These are phyloP conservation scores for Cryptococcus sp. DNA, from an alignment of 1,284 basidiomycete species.

Conservation along the genomic window DNA sequence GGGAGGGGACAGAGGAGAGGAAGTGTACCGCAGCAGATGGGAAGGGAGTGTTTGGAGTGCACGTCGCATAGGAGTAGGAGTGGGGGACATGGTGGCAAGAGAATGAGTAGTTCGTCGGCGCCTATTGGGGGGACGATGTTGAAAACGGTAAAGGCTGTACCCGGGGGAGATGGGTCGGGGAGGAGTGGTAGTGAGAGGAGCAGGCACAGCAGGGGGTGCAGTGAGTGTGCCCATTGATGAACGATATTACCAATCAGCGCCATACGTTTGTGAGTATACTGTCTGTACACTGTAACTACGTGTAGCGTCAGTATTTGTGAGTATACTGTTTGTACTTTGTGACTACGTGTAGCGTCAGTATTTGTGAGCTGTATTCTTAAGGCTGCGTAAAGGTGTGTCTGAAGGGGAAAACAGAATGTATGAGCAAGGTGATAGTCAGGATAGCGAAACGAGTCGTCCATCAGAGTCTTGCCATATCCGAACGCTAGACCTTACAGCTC, in stretches of 20 bases:
- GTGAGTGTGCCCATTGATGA: neutral
- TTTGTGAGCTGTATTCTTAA: neutral
- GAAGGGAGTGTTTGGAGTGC: neutral
- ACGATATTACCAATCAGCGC: too few relatives aligned
- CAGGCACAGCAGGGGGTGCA: neutral
- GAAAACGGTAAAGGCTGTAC: neutral
- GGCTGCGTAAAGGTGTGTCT: neutral
- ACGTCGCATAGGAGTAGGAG: neutral
- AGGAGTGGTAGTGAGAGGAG: neutral
- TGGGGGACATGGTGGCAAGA: neutral
- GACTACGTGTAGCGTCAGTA: neutral
- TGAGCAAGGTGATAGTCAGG: neutral
- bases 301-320: neutral
- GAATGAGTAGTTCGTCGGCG: neutral
- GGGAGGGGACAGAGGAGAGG: neutral
- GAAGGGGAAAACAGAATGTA: neutral
- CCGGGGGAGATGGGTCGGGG: neutral
- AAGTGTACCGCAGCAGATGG: neutral
- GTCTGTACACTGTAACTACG: neutral
- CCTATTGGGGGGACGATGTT: neutral
- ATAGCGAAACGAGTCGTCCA: neutral
- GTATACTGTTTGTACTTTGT: neutral
- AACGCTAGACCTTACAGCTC: neutral
- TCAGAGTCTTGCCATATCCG: constrained; percentile 2
- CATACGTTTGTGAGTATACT: neutral